These are phyloP conservation scores for Fusarium transvaalense DNA, from an alignment of 2,329 filamentous ascomycete genomes.

Conservation along the genomic window DNA sequence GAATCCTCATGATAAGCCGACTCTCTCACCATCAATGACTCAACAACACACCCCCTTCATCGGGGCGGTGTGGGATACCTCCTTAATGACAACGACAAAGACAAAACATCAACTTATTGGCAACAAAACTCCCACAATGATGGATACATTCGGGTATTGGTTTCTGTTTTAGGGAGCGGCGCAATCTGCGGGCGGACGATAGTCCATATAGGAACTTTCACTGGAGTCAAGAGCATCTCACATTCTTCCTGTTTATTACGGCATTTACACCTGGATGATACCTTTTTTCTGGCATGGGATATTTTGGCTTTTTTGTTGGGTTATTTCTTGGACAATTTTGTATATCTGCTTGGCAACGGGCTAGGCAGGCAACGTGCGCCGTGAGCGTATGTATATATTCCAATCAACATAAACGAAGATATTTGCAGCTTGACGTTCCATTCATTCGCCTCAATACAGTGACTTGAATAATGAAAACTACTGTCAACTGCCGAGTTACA, in stretches of 20 bases:
- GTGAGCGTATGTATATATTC: conserved; percentile 17
- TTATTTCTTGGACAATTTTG: conserved; percentile 12
- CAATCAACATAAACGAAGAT: conserved; percentile 27
- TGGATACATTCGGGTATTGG: conserved; percentile 34
- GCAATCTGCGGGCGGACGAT: conserved; percentile 43
- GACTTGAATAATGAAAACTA: not conserved
- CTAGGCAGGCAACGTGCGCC: conserved; percentile 8
- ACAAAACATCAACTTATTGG: conserved; percentile 34
- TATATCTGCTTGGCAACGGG: conserved; percentile 13
- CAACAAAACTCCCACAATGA: conserved; percentile 32
- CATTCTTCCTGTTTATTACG: conserved; percentile 30
- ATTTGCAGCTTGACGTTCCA: conserved; percentile 9
- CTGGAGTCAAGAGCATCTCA: conserved; percentile 44
- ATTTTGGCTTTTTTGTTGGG: conserved; percentile 28
- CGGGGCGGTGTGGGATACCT: conserved; percentile 17
- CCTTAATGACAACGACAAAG: conserved; percentile 46
- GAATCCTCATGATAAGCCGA: conserved; percentile 45
- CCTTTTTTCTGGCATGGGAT: conserved; percentile 40
- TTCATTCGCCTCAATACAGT: not conserved
- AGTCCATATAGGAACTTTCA: conserved; percentile 37
- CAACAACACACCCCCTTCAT: conserved; percentile 11
- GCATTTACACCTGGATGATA: conserved; percentile 45
- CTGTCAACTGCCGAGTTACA: not conserved
- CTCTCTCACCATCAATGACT: conserved; percentile 9
- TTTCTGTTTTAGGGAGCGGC: conserved; percentile 35